Evolutionary conservation across 164 flowering plant species (phyloP).

Genomic region (Chimonanthus salicifolius): DNA sequence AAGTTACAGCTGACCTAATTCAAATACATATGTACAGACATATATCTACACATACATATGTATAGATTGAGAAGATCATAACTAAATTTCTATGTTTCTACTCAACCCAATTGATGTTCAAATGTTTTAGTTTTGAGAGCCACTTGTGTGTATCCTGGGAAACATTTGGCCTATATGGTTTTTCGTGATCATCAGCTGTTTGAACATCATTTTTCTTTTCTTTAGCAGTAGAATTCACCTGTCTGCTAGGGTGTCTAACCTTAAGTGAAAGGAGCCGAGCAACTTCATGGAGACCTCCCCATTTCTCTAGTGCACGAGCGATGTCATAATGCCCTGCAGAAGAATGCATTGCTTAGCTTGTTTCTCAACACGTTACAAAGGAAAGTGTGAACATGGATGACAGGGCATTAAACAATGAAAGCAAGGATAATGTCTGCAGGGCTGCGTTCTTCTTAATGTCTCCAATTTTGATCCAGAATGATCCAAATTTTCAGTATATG

Average conservation of each 20-base stretch:
- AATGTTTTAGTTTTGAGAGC: constrained; percentile 54
- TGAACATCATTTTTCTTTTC: constrained; percentile 39
- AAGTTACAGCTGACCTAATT: no score
- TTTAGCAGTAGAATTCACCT: constrained; percentile 24
- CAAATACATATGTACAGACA: no score
- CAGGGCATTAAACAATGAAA: not conserved
- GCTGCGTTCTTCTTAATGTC: not conserved
- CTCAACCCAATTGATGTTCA: constrained; percentile 75
- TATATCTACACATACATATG: not conserved
- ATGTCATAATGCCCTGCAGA: constrained; percentile 81
- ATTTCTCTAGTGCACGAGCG: constrained; percentile 92
- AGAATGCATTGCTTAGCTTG: not conserved
- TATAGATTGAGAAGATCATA: not conserved
- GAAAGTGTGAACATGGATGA: not conserved
- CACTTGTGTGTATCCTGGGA: constrained; percentile 75
- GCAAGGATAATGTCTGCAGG: not conserved
- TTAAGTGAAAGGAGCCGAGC: constrained; percentile 75
- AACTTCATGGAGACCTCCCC: constrained; percentile 97
- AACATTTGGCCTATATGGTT: constrained; percentile 30
- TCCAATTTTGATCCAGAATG: not conserved
- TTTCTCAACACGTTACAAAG: not conserved
- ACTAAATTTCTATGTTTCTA: not conserved
- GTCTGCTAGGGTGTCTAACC: constrained; percentile 67
- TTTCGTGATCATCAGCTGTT: constrained; percentile 25
- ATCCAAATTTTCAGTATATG: not conserved